Conservation (phyloP, 306 rosid genomes). For the Acacia acuminata region DNA sequence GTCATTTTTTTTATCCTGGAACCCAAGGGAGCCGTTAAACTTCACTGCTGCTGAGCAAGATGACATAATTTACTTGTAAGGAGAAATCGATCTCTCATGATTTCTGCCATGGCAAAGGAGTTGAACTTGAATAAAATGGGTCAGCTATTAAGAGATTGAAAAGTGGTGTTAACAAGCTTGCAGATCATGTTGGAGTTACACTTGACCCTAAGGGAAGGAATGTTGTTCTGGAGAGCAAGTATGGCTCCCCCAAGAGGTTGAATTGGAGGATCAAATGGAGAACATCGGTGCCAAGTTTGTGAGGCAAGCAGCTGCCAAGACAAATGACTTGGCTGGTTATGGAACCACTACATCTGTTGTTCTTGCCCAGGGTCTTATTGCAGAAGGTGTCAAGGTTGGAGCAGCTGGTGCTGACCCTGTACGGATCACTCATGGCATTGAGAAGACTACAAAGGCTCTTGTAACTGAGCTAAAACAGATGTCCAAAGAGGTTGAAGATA, state of each 20-base stretch:
- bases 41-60: too few relatives aligned
- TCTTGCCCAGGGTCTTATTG: conserved; percentile 95
- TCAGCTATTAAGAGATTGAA: conserved; percentile 87
- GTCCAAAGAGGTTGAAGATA: conserved; percentile 98
- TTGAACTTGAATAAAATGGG: conserved; percentile 90
- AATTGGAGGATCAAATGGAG: conserved; percentile 98
- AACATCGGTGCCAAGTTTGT: conserved; percentile 98
- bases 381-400: conserved; percentile 98
- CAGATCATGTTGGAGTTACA: conserved; percentile 96
- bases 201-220: conserved; percentile 99
- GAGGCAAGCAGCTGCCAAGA: conserved; percentile 98
- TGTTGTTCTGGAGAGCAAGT: conserved; percentile 96
- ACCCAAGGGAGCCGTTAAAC: too few relatives aligned
- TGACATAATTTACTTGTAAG: conserved; percentile 41
- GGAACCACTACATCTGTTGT: conserved; percentile 99
- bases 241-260: conserved; percentile 99
- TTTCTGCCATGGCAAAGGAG: conserved; percentile 95
- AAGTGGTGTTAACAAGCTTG: conserved; percentile 95
- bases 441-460: conserved; percentile 82
- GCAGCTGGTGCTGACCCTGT: conserved; percentile 99
- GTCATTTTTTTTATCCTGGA: too few relatives aligned
- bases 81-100: conserved; percentile 46
- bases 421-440: conserved; percentile 94
- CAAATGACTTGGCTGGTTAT: conserved; percentile 98
- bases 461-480: conserved; percentile 78